Percentiles rank a stretch among this genome's conserved stretches.
Evolutionary conservation across 139 green algal genomes (phyloP).

Genomic region (Chlorella sp.): DNA sequence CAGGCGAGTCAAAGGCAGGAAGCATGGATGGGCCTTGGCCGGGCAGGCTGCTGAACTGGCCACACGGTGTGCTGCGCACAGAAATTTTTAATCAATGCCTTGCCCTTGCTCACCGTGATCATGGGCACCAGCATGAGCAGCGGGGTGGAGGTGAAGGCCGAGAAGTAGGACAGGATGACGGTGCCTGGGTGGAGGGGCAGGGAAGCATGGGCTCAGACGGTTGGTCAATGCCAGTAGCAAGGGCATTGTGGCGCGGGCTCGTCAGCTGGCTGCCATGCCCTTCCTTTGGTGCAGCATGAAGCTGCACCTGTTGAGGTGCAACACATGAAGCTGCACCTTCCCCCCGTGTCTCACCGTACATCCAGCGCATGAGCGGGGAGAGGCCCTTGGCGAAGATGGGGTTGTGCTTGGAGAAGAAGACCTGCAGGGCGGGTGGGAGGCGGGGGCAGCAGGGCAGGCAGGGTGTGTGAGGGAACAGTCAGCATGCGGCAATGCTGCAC

Average conservation of each 20-base stretch:
- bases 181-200: not conserved
- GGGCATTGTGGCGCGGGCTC: too few species aligned
- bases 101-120: slow-evolving; percentile 34
- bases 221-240: too few species aligned
- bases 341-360: slow-evolving; percentile 27
- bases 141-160: slow-evolving; percentile 52
- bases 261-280: too few species aligned
- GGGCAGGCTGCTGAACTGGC: not conserved
- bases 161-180: slow-evolving; percentile 59
- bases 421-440: slow-evolving; percentile 17
- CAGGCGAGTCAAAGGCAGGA: too few species aligned
- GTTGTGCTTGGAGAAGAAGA: slow-evolving; percentile 59
- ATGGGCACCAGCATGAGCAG: slow-evolving; percentile 67
- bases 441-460: not conserved
- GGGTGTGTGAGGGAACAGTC: not conserved
- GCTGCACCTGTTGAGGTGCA: not conserved
- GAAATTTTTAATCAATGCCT: not conserved
- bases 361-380: slow-evolving; percentile 45
- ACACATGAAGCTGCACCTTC: too few species aligned
- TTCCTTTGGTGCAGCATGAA: too few species aligned
- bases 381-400: slow-evolving; percentile 51
- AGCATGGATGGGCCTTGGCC: too few species aligned
- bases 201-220: too few species aligned
- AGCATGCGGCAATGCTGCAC: not conserved
- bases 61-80: not conserved